Conservation (phyloP, 2,329 filamentous ascomycete species). For the Ceratocystis papillata region DNA sequence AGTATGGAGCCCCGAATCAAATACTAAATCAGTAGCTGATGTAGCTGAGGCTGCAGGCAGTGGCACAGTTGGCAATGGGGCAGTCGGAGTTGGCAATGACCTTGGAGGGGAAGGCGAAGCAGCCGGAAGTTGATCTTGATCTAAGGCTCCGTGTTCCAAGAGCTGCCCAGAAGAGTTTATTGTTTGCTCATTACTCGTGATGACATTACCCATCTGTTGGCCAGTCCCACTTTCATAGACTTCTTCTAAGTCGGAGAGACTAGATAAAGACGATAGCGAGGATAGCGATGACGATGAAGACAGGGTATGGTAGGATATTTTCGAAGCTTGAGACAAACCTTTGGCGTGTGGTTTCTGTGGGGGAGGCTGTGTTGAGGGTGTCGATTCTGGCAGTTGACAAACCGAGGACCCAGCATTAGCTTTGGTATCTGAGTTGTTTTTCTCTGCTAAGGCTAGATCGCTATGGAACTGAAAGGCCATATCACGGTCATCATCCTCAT, state of each 20-base stretch:
- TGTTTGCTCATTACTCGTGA: background rate
- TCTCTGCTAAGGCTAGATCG: background rate
- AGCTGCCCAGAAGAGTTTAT: background rate
- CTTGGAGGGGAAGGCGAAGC: background rate
- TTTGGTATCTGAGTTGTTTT: background rate
- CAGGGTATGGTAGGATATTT: background rate
- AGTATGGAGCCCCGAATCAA: background rate
- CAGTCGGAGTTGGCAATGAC: background rate
- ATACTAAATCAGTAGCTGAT: background rate
- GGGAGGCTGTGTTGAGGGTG: background rate
- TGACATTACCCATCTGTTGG: background rate
- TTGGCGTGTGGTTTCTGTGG: background rate
- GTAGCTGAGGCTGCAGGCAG: background rate
- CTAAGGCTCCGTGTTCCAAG: background rate
- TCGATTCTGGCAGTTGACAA: background rate
- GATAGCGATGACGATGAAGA: slow-evolving; percentile 13
- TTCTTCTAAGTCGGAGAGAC: background rate
- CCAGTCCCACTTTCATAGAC: background rate
- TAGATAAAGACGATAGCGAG: background rate
- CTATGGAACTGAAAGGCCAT: background rate
- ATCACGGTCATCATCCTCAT: background rate
- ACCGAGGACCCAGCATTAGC: background rate
- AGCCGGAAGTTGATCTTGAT: background rate
- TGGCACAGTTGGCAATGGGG: background rate
- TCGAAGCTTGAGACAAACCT: background rate